phyloP scores from a whole-genome alignment of 441 rosid species.

The Cnidoscolus chayamansa region DNA sequence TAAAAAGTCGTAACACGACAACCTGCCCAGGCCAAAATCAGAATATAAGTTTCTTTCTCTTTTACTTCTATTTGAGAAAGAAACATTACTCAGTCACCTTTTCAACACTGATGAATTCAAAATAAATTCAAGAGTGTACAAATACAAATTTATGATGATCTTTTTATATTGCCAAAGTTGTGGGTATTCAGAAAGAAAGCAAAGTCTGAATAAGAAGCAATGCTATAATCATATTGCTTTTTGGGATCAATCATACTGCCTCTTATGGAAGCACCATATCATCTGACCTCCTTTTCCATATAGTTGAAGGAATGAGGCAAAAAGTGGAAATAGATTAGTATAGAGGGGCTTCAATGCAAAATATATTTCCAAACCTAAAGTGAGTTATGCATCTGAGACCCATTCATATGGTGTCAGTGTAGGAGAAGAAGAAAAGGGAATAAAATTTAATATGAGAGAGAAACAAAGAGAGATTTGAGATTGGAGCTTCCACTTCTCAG shows the following conservation, averaged over 20 bases:
- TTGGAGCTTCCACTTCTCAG: not conserved
- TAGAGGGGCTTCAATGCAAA: constrained; percentile 8
- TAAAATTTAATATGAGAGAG: constrained; percentile 6
- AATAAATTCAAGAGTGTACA: not conserved
- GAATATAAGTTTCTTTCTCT: not conserved
- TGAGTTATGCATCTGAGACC: not conserved
- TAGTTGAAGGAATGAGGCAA: not conserved
- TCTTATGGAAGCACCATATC: no score
- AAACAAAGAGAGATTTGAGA: not conserved
- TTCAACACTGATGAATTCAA: not conserved
- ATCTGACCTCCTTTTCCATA: not conserved
- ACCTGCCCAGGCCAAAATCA: not conserved
- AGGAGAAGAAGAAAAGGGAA: constrained; percentile 3
- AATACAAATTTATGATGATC: not conserved
- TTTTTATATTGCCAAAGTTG: not conserved
- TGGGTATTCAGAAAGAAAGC: not conserved
- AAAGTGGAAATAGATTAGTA: not conserved
- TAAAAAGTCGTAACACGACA: constrained; percentile 12
- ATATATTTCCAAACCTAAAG: not conserved
- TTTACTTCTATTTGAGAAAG: not conserved
- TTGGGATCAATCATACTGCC: not conserved
- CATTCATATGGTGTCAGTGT: not conserved
- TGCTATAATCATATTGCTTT: not conserved
- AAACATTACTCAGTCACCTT: not conserved
- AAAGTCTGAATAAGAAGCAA: not conserved